Evolutionary conservation across 169 alveolate species (phyloP).

Genomic region (Condylostoma magnum): DNA sequence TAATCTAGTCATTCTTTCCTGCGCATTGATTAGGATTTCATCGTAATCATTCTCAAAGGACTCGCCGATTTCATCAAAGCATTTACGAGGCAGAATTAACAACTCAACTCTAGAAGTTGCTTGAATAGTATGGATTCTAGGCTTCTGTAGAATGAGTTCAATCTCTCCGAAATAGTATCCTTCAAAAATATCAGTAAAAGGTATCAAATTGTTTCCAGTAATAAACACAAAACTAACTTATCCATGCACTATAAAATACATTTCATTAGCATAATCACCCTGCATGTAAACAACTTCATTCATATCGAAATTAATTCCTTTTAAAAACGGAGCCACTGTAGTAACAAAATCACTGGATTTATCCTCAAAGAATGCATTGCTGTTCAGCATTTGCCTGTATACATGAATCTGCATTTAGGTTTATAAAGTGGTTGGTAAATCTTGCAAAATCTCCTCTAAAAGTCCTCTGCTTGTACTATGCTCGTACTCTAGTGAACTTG

Average conservation of each 20-base stretch:
- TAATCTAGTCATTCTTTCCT: background rate
- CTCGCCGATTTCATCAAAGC: constrained; percentile 10
- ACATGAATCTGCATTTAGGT: constrained; percentile 32
- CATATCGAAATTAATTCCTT: constrained; percentile 28
- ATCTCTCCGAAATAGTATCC: constrained; percentile 59
- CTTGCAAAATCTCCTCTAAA: constrained; percentile 33
- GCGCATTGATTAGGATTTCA: constrained; percentile 19
- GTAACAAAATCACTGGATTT: constrained; percentile 47
- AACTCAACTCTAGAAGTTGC: background rate
- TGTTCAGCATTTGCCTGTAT: constrained; percentile 34
- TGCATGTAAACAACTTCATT: constrained; percentile 43
- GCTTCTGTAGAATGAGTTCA: constrained; percentile 39
- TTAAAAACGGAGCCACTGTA: constrained; percentile 54
- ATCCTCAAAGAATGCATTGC: constrained; percentile 34
- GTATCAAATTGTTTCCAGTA: background rate
- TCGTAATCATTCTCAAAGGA: constrained; percentile 11
- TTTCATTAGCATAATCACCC: constrained; percentile 43
- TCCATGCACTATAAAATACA: constrained; percentile 51
- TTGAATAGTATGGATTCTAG: background rate
- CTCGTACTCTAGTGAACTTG: constrained; percentile 28
- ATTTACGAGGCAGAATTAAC: background rate
- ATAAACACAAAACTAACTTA: constrained; percentile 34
- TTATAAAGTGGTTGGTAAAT: constrained; percentile 38
- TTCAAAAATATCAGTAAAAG: constrained; percentile 17
- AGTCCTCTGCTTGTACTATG: constrained; percentile 6